phyloP scores from a whole-genome alignment of 805 yeast species.

The Starmerella sirachaensis region DNA sequence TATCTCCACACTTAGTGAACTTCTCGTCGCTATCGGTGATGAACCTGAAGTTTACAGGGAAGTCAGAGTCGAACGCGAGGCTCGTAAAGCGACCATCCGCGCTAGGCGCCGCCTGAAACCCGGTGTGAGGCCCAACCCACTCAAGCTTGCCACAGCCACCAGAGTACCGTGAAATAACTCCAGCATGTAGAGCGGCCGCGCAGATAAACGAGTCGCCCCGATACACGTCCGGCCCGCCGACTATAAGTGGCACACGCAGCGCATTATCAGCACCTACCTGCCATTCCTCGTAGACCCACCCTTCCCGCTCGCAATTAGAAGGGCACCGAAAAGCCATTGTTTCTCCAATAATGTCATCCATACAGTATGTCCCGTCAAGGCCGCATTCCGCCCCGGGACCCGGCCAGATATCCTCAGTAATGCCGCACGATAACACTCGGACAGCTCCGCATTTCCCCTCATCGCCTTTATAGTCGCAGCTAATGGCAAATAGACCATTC shows the following conservation, averaged over 20 bases:
- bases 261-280: slow-evolving; percentile 60
- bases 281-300: slow-evolving; percentile 61
- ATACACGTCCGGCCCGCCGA: slow-evolving; percentile 56
- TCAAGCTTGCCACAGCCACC: slow-evolving; percentile 71
- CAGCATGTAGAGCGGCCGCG: slow-evolving; percentile 82
- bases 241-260: slow-evolving; percentile 57
- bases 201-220: slow-evolving; percentile 85
- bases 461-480: background rate
- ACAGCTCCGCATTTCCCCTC: slow-evolving; percentile 3
- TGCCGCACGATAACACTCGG: slow-evolving; percentile 20
- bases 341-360: slow-evolving; percentile 28
- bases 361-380: slow-evolving; percentile 49
- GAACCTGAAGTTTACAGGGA: slow-evolving; percentile 62
- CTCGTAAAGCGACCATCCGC: slow-evolving; percentile 38
- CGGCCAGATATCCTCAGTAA: slow-evolving; percentile 39
- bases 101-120: slow-evolving; percentile 41
- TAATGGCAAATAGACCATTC: slow-evolving; percentile 20
- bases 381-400: slow-evolving; percentile 76
- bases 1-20: slow-evolving; percentile 46
- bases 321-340: slow-evolving; percentile 65
- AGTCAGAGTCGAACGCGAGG: slow-evolving; percentile 54
- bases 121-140: slow-evolving; percentile 41
- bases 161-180: slow-evolving; percentile 52
- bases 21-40: slow-evolving; percentile 27
- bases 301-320: slow-evolving; percentile 69